phyloP scores from a whole-genome alignment of 2,329 filamentous ascomycete genomes.

The Epichloe hybrida region DNA sequence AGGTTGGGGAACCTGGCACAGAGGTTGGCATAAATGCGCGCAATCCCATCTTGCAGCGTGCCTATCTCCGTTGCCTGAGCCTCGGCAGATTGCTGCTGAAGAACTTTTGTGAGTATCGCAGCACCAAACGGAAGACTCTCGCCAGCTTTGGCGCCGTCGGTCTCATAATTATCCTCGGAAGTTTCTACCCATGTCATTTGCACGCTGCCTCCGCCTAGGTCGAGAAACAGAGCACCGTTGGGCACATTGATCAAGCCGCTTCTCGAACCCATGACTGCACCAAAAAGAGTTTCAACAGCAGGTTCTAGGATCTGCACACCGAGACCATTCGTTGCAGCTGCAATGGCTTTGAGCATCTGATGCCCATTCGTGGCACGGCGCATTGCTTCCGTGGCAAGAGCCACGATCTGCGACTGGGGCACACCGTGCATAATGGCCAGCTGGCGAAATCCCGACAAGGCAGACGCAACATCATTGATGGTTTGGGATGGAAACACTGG shows the following conservation, averaged over 20 bases:
- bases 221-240: constrained; percentile 62
- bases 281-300: constrained; percentile 71
- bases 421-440: constrained; percentile 61
- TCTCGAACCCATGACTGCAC: constrained; percentile 64
- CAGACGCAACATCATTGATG: constrained; percentile 51
- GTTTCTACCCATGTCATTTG: constrained; percentile 53
- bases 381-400: constrained; percentile 84
- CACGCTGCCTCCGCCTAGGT: constrained; percentile 63
- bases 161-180: constrained; percentile 29
- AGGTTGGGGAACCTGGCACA: constrained; percentile 38
- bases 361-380: constrained; percentile 63
- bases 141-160: constrained; percentile 39
- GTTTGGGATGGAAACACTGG: constrained; percentile 37
- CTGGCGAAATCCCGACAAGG: constrained; percentile 55
- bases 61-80: constrained; percentile 32
- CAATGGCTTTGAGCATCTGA: constrained; percentile 54
- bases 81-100: constrained; percentile 26
- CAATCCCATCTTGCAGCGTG: constrained; percentile 45
- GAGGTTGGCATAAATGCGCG: constrained; percentile 43
- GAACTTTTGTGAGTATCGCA: constrained; percentile 38
- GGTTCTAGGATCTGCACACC: constrained; percentile 61
- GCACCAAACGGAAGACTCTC: constrained; percentile 49
- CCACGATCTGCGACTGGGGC: constrained; percentile 46
- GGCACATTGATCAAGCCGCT: constrained; percentile 54
- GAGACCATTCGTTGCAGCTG: constrained; percentile 46